These are phyloP conservation scores for Pontederia paniculata DNA, from an alignment of 176 grass and related monocot species.

Conservation along the genomic window DNA sequence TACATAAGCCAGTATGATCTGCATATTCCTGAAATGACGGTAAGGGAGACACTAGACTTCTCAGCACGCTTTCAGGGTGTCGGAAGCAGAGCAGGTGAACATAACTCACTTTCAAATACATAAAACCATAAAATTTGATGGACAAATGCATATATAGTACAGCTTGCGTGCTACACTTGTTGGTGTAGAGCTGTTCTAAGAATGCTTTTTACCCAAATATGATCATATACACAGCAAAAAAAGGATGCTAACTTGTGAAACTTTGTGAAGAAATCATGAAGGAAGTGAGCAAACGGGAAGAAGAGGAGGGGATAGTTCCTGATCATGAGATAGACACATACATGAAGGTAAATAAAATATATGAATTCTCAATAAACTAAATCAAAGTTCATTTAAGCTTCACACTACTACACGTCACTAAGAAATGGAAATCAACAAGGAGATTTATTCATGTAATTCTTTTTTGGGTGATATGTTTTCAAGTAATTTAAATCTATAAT, in stretches of 20 bases:
- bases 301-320: conserved; percentile 52
- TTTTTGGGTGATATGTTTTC: neutral
- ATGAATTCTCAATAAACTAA: neutral
- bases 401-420: neutral
- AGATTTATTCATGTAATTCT: neutral
- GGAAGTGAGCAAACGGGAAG: conserved; percentile 70
- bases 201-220: neutral
- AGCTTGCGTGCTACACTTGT: neutral
- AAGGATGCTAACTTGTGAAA: neutral
- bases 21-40: conserved; percentile 55
- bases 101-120: conserved; percentile 16
- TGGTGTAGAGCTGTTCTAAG: neutral
- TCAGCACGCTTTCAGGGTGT: conserved; percentile 58
- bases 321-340: conserved; percentile 68
- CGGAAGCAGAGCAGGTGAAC: conserved; percentile 43
- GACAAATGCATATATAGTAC: neutral
- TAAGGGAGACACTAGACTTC: conserved; percentile 47
- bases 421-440: neutral
- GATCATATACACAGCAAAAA: neutral
- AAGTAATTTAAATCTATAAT: neutral
- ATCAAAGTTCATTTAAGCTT: too few species aligned
- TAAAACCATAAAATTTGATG: conserved; percentile 10
- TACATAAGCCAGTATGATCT: conserved; percentile 52
- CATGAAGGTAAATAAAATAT: conserved; percentile 55
- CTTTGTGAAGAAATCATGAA: conserved; percentile 44